Percentiles rank a stretch among this genome's conserved stretches.
Evolutionary conservation across 2,329 filamentous ascomycete species (phyloP).

Genomic region (Claviceps sp.): DNA sequence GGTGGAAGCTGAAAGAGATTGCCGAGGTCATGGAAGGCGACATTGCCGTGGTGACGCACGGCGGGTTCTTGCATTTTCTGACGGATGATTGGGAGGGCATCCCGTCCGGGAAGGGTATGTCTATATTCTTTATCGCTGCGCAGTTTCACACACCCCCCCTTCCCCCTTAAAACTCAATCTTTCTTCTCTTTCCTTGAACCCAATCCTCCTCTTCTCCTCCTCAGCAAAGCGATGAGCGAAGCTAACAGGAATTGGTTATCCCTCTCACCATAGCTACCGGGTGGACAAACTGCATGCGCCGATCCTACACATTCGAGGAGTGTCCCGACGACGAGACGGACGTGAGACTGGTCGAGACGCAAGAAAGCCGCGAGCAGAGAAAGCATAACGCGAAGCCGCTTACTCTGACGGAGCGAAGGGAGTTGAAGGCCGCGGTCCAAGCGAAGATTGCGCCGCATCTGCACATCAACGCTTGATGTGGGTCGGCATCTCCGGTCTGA

Average conservation of each 20-base stretch:
- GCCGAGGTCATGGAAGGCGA: conserved; percentile 37
- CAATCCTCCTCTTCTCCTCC: neutral
- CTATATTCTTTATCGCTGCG: neutral
- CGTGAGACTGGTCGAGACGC: conserved; percentile 34
- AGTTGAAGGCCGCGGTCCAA: conserved; percentile 27
- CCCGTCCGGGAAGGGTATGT: conserved; percentile 25
- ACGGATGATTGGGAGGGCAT: conserved; percentile 67
- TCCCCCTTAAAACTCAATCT: neutral
- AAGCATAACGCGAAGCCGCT: conserved; percentile 25
- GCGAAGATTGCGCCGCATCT: conserved; percentile 22
- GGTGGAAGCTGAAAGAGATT: conserved; percentile 41
- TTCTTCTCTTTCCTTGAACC: neutral
- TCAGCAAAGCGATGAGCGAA: no score
- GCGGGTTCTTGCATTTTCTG: conserved; percentile 72
- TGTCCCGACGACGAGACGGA: conserved; percentile 33
- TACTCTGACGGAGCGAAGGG: conserved; percentile 31
- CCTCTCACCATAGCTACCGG: conserved; percentile 41
- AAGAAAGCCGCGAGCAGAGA: conserved; percentile 32
- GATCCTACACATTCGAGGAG: conserved; percentile 52
- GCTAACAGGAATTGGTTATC: no score
- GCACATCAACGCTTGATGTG: conserved; percentile 16
- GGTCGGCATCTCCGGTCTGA: no score
- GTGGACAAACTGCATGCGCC: conserved; percentile 62
- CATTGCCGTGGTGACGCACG: conserved; percentile 68
- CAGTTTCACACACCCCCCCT: neutral